phyloP scores from a whole-genome alignment of 345 rosid species.

The Lumnitzera racemosa region DNA sequence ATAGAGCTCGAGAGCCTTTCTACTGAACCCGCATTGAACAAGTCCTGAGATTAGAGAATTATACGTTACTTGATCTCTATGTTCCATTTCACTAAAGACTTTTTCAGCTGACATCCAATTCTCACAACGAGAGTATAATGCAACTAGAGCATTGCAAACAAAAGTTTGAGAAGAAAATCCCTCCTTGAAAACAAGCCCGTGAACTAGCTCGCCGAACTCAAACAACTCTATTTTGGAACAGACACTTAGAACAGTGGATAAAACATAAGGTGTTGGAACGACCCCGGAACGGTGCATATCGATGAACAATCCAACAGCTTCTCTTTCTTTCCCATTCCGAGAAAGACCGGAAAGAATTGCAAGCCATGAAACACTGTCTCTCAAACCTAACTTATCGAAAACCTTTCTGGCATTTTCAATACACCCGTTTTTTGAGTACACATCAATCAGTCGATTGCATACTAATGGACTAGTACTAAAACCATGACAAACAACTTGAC shows the following conservation, averaged over 20 bases:
- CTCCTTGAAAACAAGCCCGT: conserved; percentile 55
- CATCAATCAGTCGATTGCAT: conserved; percentile 66
- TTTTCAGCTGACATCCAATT: conserved; percentile 54
- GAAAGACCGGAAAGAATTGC: conserved; percentile 76
- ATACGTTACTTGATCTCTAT: conserved; percentile 65
- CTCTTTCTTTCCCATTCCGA: conserved; percentile 49
- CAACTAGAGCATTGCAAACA: conserved; percentile 79
- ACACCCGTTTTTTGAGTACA: conserved; percentile 57
- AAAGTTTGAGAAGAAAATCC: conserved; percentile 66
- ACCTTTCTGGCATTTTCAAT: conserved; percentile 40
- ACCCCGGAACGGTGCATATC: conserved; percentile 48
- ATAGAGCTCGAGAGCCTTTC: conserved; percentile 59
- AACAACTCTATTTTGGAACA: conserved; percentile 52
- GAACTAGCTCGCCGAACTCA: conserved; percentile 61
- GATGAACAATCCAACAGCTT: conserved; percentile 50
- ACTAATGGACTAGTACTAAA: conserved; percentile 30
- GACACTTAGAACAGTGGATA: conserved; percentile 82
- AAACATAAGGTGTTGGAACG: conserved; percentile 60
- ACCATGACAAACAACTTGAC: conserved; percentile 49
- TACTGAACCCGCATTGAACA: conserved; percentile 49
- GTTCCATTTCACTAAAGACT: conserved; percentile 52
- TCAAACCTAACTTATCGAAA: conserved; percentile 41
- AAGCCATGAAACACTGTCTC: conserved; percentile 77
- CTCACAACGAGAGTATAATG: conserved; percentile 57
- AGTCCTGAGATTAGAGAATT: conserved; percentile 86